A percentile compares a stretch with the other conserved stretches of the same genome.
These are phyloP conservation scores for Kalanchoe fedtschenkoi DNA, from an alignment of 164 flowering plant genomes.

Conservation along the genomic window DNA sequence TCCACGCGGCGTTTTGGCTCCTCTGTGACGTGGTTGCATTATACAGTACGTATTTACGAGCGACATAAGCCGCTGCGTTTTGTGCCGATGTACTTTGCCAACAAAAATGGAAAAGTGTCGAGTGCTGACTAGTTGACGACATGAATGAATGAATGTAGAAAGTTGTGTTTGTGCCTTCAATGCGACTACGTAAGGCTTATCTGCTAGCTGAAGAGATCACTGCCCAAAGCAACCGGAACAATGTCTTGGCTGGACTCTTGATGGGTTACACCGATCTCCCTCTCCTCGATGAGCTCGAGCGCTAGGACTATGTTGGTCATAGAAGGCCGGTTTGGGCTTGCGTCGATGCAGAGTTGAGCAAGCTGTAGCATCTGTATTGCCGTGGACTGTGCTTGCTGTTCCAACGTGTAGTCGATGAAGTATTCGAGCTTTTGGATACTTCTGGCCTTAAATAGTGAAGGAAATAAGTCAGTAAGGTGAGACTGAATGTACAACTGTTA, in stretches of 20 bases:
- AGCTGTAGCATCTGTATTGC: conserved; percentile 20
- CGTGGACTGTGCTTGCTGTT: conserved; percentile 9
- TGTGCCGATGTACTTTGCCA: too few relatives aligned
- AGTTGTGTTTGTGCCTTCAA: too few relatives aligned
- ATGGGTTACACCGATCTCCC: conserved; percentile 14
- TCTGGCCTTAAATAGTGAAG: conserved; percentile 19
- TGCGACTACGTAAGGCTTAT: too few relatives aligned
- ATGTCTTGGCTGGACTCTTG: conserved; percentile 20
- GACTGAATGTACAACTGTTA: neutral
- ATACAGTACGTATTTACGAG: too few relatives aligned
- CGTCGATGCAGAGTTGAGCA: conserved; percentile 26
- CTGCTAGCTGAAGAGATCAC: conserved; percentile 38
- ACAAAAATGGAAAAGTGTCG: too few relatives aligned
- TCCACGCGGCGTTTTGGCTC: too few relatives aligned
- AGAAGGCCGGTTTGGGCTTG: conserved; percentile 19
- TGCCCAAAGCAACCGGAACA: conserved; percentile 31
- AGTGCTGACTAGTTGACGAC: too few relatives aligned
- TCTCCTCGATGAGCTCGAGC: conserved; percentile 25
- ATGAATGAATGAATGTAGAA: too few relatives aligned
- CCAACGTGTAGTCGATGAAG: conserved; percentile 21
- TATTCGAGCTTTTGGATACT: neutral
- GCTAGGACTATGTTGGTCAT: conserved; percentile 23
- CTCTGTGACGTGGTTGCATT: too few relatives aligned
- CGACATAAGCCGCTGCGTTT: too few relatives aligned
- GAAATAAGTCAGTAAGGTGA: neutral